Evolutionary conservation across 75 land plant genomes (phyloP).

Genomic region (Pinus taeda): DNA sequence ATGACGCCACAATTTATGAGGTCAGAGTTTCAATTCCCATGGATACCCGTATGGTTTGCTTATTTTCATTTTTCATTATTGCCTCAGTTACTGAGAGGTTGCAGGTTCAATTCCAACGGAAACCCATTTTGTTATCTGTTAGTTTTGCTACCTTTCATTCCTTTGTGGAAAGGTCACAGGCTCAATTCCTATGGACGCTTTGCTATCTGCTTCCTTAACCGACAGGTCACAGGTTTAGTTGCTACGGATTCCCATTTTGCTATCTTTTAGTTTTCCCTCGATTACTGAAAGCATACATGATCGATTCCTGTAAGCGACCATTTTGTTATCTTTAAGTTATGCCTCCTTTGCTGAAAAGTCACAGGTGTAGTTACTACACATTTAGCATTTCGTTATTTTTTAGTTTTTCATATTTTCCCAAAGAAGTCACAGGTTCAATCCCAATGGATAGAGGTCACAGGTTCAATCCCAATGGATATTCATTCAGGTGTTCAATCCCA

Average conservation of each 20-base stretch:
- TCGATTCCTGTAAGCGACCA: neutral
- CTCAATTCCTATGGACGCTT: neutral
- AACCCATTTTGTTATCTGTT: neutral
- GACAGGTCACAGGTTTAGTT: neutral
- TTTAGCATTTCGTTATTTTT: neutral
- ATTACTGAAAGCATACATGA: neutral
- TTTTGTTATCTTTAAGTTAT: neutral
- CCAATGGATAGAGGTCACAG: no score
- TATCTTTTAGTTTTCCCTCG: neutral
- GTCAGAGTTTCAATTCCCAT: neutral
- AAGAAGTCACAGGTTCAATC: neutral
- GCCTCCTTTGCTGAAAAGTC: neutral
- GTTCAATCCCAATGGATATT: no score
- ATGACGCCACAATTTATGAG: constrained; percentile 10
- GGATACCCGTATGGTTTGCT: neutral
- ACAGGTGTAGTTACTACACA: neutral
- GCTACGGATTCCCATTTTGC: neutral
- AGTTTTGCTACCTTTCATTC: neutral
- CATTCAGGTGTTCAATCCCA: no score
- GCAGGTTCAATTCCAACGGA: neutral
- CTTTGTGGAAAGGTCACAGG: neutral
- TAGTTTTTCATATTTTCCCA: neutral
- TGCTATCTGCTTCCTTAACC: neutral
- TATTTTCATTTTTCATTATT: neutral
- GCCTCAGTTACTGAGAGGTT: neutral